Evolutionary conservation across 225 moss, liverwort and hornwort genomes (phyloP).

Genomic region (Polytrichum commune): DNA sequence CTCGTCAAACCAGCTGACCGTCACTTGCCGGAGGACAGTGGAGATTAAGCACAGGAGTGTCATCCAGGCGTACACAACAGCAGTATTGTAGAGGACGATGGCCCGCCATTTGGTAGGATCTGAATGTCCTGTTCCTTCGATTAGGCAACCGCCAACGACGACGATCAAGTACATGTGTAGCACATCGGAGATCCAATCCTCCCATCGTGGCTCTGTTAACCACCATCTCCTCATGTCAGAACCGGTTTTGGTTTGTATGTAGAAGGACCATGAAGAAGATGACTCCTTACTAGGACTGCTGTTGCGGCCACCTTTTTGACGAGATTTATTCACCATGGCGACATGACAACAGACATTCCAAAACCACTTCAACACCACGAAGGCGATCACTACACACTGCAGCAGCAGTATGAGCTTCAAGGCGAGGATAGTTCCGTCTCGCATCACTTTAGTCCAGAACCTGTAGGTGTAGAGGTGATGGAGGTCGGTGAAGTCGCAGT

Average conservation of each 20-base stretch:
- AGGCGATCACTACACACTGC: slow-evolving; percentile 4
- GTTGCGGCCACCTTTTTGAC: not conserved
- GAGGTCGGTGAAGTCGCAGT: slow-evolving; percentile 16
- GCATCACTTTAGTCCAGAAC: slow-evolving; percentile 18
- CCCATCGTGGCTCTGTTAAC: slow-evolving; percentile 24
- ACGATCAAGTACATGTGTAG: slow-evolving; percentile 20
- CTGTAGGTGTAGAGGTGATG: slow-evolving; percentile 30
- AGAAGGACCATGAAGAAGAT: not conserved
- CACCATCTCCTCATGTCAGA: slow-evolving; percentile 25
- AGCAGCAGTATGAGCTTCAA: not conserved
- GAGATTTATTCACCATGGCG: not conserved
- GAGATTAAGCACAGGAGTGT: slow-evolving; percentile 13
- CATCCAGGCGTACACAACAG: slow-evolving; percentile 29
- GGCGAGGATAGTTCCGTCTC: not conserved
- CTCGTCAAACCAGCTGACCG: slow-evolving; percentile 2
- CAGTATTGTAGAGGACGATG: slow-evolving; percentile 25
- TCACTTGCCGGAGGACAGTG: slow-evolving; percentile 14
- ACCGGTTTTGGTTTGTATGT: not conserved
- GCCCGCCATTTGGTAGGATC: slow-evolving; percentile 21
- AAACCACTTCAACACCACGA: slow-evolving; percentile 13
- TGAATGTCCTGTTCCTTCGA: slow-evolving; percentile 38
- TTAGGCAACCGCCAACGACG: slow-evolving; percentile 17
- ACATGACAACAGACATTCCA: not conserved
- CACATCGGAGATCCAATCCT: slow-evolving; percentile 28
- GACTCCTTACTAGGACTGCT: not conserved